A percentile compares a stretch with the other conserved stretches of the same genome.
Conservation (phyloP, 805 yeast species). For the Kuraishia piskuri region DNA sequence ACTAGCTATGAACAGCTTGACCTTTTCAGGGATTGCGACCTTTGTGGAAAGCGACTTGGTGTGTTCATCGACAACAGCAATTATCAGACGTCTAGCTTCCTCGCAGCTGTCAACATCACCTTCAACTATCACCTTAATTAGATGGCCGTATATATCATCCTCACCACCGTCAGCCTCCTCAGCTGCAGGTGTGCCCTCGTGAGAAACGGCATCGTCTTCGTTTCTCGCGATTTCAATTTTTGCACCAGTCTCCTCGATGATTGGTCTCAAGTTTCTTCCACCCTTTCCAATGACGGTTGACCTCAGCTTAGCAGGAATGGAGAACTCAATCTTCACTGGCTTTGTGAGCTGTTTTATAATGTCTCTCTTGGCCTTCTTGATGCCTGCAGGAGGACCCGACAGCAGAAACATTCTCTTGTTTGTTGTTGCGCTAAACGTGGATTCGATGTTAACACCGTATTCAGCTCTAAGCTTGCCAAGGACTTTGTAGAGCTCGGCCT, state of each 20-base stretch:
- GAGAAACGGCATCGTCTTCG: slow-evolving; percentile 10
- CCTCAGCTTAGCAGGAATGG: slow-evolving; percentile 70
- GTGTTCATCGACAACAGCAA: slow-evolving; percentile 67
- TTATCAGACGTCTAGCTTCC: slow-evolving; percentile 61
- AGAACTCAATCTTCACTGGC: slow-evolving; percentile 53
- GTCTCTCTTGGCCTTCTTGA: slow-evolving; percentile 64
- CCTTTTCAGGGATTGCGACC: slow-evolving; percentile 32
- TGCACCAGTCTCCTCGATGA: slow-evolving; percentile 57
- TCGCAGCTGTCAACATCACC: slow-evolving; percentile 84
- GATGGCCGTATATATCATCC: slow-evolving; percentile 51
- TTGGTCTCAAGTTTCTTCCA: slow-evolving; percentile 76
- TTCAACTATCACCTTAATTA: slow-evolving; percentile 55
- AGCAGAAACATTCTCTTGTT: slow-evolving; percentile 78
- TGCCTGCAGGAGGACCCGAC: slow-evolving; percentile 62
- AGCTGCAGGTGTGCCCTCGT: slow-evolving; percentile 17
- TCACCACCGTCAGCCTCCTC: slow-evolving; percentile 34
- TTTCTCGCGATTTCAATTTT: slow-evolving; percentile 57
- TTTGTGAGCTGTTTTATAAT: slow-evolving; percentile 69
- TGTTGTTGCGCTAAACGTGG: slow-evolving; percentile 68
- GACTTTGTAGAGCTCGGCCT: slow-evolving; percentile 62
- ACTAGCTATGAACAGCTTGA: slow-evolving; percentile 36
- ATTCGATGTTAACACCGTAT: slow-evolving; percentile 64
- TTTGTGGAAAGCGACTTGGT: slow-evolving; percentile 49
- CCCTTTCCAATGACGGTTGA: slow-evolving; percentile 80
- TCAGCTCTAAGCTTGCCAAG: slow-evolving; percentile 52